These are phyloP conservation scores for Yarrowia galli DNA, from an alignment of 1,139 yeast species.

Conservation along the genomic window DNA sequence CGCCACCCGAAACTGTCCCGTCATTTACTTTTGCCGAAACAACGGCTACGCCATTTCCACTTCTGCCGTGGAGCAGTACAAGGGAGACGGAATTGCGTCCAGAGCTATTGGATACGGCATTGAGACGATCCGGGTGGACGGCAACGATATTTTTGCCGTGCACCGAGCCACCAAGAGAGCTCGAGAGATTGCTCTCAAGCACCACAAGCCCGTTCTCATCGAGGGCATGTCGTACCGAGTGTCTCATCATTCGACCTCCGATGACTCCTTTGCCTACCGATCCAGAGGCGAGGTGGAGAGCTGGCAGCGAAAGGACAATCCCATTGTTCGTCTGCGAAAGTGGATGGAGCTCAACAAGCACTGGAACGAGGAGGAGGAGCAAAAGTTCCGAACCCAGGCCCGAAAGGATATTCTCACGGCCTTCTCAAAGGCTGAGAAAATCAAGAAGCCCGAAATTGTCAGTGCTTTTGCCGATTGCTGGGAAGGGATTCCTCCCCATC, in stretches of 20 bases:
- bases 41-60: conserved; percentile 53
- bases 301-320: conserved; percentile 52
- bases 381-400: conserved; percentile 44
- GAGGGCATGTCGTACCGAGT: conserved; percentile 53
- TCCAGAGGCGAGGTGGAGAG: conserved; percentile 51
- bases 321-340: conserved; percentile 50
- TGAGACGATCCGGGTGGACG: conserved; percentile 52
- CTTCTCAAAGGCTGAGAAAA: conserved; percentile 50
- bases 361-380: conserved; percentile 51
- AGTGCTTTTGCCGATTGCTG: conserved; percentile 48
- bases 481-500: conserved; percentile 41
- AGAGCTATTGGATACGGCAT: conserved; percentile 52
- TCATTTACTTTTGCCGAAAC: conserved; percentile 51
- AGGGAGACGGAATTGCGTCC: conserved; percentile 52
- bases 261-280: conserved; percentile 53
- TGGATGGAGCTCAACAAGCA: conserved; percentile 48
- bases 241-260: conserved; percentile 53
- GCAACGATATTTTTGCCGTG: conserved; percentile 52
- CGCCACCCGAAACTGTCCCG: conserved; percentile 51
- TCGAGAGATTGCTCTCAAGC: conserved; percentile 48
- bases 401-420: conserved; percentile 47
- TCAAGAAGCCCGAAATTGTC: conserved; percentile 47
- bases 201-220: conserved; percentile 50
- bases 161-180: conserved; percentile 49
- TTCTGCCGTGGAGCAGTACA: conserved; percentile 51